Conservation (phyloP, 208 protist genomes). For the Leishmania guyanensis region DNA sequence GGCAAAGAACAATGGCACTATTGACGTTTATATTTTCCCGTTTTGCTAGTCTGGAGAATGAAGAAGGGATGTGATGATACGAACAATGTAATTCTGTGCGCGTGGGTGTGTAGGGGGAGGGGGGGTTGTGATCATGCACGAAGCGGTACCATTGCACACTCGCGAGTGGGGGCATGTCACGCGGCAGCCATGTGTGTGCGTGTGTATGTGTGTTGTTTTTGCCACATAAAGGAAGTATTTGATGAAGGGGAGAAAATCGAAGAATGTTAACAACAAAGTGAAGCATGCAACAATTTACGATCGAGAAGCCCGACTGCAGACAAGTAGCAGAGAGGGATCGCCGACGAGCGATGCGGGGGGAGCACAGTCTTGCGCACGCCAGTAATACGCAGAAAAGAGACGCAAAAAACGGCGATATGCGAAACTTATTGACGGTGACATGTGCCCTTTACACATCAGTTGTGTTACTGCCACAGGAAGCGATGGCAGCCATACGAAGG, state of each 20-base stretch:
- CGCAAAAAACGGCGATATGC: background rate
- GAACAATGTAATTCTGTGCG: slow-evolving; percentile 3
- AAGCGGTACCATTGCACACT: background rate
- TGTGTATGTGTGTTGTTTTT: background rate
- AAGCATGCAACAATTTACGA: background rate
- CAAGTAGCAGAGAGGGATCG: background rate
- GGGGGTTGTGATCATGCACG: background rate
- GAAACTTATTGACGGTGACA: background rate
- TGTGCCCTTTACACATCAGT: background rate
- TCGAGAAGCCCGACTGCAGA: background rate
- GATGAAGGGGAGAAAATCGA: background rate
- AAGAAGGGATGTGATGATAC: slow-evolving; percentile 3
- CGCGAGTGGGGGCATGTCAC: background rate
- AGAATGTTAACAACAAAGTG: background rate
- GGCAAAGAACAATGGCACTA: background rate
- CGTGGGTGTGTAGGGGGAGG: background rate
- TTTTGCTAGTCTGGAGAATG: background rate
- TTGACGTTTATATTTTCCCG: background rate
- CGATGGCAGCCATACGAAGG: background rate
- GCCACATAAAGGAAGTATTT: background rate
- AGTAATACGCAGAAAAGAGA: background rate
- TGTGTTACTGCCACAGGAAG: background rate
- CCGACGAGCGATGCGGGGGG: background rate
- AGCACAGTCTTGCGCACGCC: background rate
- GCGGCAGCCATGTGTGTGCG: background rate